Evolutionary conservation across 2,329 filamentous ascomycete species (phyloP).

Genomic region (Botryotinia calthae): DNA sequence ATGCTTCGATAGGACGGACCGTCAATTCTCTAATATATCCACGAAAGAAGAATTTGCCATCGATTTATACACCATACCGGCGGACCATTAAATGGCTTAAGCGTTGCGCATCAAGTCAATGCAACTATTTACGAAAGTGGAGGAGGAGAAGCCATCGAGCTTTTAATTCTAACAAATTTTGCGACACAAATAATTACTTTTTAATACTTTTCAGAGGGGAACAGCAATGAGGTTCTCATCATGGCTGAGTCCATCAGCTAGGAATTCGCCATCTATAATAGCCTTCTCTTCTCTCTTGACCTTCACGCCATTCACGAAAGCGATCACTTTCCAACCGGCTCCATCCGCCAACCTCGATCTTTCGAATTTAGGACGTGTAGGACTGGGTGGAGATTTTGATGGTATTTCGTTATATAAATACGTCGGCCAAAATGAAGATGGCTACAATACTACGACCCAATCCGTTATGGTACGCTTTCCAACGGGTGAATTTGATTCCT

Average conservation of each 20-base stretch:
- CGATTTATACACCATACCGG: background rate
- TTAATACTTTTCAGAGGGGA: constrained; percentile 24
- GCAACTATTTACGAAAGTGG: constrained; percentile 22
- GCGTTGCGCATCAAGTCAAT: constrained; percentile 13
- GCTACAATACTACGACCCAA: constrained; percentile 68
- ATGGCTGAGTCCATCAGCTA: constrained; percentile 35
- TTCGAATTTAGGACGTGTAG: constrained; percentile 74
- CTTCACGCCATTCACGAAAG: constrained; percentile 45
- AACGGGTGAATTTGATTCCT: constrained; percentile 74
- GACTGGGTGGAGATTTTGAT: constrained; percentile 83
- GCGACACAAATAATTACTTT: constrained; percentile 22
- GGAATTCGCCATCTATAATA: constrained; percentile 38
- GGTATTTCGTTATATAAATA: constrained; percentile 89
- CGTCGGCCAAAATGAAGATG: constrained; percentile 70
- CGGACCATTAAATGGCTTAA: constrained; percentile 23
- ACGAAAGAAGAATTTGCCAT: background rate
- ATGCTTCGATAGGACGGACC: background rate
- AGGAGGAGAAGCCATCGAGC: constrained; percentile 25
- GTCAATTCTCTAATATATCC: background rate
- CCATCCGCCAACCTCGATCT: constrained; percentile 76
- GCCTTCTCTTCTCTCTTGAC: constrained; percentile 43
- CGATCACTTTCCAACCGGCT: constrained; percentile 58
- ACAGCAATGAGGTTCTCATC: constrained; percentile 38
- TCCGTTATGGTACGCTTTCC: constrained; percentile 79
- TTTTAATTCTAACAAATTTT: constrained; percentile 22